phyloP scores from a whole-genome alignment of 129 eudicot species.

The Lactuca sativa region DNA sequence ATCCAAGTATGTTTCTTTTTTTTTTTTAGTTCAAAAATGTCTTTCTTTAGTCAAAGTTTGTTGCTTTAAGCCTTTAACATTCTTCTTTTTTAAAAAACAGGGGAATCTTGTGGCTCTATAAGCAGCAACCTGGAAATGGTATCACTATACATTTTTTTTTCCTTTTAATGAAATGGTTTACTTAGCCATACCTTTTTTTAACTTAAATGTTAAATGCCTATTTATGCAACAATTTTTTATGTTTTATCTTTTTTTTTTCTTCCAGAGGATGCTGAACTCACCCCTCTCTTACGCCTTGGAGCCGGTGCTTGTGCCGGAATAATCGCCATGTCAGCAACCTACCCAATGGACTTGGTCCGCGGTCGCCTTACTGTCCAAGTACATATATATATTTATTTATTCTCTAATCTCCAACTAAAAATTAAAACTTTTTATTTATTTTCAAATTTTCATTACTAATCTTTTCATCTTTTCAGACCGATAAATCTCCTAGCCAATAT shows the following conservation, averaged over 20 bases:
- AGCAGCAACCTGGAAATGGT: constrained; percentile 90
- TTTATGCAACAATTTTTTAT: neutral
- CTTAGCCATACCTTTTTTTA: too few species aligned
- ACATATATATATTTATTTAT: neutral
- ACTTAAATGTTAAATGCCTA: neutral
- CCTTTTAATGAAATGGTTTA: neutral
- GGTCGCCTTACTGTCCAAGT: constrained; percentile 98
- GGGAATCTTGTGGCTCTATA: constrained; percentile 80
- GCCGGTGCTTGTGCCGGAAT: constrained; percentile 99
- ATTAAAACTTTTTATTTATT: neutral
- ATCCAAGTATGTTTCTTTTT: constrained; percentile 56
- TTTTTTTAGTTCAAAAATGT: neutral
- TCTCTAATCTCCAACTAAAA: neutral
- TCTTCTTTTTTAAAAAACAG: constrained; percentile 31
- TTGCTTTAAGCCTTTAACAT: constrained; percentile 6
- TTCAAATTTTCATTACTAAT: neutral
- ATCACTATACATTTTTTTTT: constrained; percentile 15
- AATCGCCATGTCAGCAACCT: constrained; percentile 98
- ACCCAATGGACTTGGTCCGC: constrained; percentile 97
- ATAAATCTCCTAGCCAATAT: constrained; percentile 84
- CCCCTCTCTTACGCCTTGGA: constrained; percentile 88
- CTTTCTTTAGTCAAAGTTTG: neutral
- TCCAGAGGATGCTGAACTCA: constrained; percentile 92
- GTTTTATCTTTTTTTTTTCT: constrained; percentile 1
- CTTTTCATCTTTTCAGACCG: constrained; percentile 55